A percentile compares a stretch with the other conserved stretches of the same genome.
These are phyloP conservation scores for Gentiana macrophylla DNA, from an alignment of 257 asterid genomes.

Conservation along the genomic window DNA sequence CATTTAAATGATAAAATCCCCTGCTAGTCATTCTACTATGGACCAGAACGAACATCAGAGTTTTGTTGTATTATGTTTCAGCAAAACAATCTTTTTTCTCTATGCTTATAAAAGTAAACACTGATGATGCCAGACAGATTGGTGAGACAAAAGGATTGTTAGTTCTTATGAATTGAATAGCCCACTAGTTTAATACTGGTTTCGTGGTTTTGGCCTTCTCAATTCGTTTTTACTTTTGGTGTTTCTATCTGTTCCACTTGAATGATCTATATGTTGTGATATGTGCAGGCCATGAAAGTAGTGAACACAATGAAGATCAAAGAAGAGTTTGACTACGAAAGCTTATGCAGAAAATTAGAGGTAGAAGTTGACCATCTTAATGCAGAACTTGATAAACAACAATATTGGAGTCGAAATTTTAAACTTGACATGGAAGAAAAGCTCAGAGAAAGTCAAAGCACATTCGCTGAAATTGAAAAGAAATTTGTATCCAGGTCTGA, in stretches of 20 bases:
- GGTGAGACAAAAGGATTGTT: not conserved
- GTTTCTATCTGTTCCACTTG: too few relatives aligned
- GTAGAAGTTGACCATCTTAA: conserved; percentile 66
- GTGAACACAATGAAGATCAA: conserved; percentile 65
- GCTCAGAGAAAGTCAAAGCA: conserved; percentile 39
- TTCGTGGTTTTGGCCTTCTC: too few relatives aligned
- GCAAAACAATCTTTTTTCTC: not conserved
- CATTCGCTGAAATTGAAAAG: conserved; percentile 56
- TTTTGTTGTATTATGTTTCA: not conserved
- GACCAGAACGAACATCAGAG: not conserved
- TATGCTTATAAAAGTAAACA: not conserved
- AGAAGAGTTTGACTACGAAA: conserved; percentile 88
- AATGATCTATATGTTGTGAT: too few relatives aligned
- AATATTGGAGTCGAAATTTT: conserved; percentile 49
- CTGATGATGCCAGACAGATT: not conserved
- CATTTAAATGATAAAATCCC: conserved; percentile 1
- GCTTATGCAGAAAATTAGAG: conserved; percentile 82
- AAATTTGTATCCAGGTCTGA: conserved; percentile 50
- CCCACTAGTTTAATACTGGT: not conserved
- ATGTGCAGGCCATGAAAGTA: conserved; percentile 88
- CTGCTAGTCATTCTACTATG: not conserved
- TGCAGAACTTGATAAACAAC: conserved; percentile 63
- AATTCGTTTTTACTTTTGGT: too few relatives aligned
- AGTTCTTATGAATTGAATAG: not conserved
- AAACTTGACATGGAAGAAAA: conserved; percentile 42